Evolutionary conservation across 768 basidiomycete species (phyloP).

Genomic region (Lactifluus piperatus): DNA sequence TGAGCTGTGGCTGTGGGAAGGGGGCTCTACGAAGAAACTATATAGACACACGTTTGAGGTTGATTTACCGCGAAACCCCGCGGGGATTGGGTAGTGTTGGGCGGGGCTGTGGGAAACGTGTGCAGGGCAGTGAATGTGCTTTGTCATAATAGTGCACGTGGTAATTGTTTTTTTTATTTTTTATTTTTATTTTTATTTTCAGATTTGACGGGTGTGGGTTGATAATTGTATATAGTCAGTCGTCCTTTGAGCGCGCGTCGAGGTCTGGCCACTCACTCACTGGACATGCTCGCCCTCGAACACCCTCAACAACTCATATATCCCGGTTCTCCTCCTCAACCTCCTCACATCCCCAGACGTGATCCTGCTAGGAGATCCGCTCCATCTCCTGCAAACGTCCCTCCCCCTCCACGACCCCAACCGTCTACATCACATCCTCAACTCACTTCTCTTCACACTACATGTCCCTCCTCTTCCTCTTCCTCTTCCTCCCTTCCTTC

Average conservation of each 20-base stretch:
- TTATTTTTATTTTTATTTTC: not conserved
- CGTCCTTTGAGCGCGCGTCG: not conserved
- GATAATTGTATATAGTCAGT: slow-evolving; percentile 1
- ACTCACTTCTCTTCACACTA: slow-evolving; percentile 23
- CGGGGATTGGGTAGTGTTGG: too few species aligned
- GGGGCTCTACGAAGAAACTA: too few species aligned
- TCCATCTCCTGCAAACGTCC: slow-evolving; percentile 1
- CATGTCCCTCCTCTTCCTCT: slow-evolving; percentile 25
- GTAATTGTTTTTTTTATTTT: not conserved
- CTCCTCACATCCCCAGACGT: slow-evolving; percentile 7
- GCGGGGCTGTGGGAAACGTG: too few species aligned
- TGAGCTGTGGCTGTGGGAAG: too few species aligned
- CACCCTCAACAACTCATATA: slow-evolving; percentile 27
- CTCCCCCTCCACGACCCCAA: slow-evolving; percentile 19
- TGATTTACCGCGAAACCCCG: too few species aligned
- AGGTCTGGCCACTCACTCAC: not conserved
- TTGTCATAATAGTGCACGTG: too few species aligned
- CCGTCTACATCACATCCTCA: slow-evolving; percentile 17
- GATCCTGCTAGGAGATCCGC: slow-evolving; percentile 6
- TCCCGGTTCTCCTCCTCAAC: slow-evolving; percentile 5
- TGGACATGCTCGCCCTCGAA: slow-evolving; percentile 42
- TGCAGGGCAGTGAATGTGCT: too few species aligned
- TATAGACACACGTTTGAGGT: too few species aligned
- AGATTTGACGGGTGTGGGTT: not conserved
- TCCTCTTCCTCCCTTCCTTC: slow-evolving; percentile 22